A percentile compares a stretch with the other conserved stretches of the same genome.
These are phyloP conservation scores for Cystoisospora suis DNA, from an alignment of 169 alveolate genomes.

Conservation along the genomic window DNA sequence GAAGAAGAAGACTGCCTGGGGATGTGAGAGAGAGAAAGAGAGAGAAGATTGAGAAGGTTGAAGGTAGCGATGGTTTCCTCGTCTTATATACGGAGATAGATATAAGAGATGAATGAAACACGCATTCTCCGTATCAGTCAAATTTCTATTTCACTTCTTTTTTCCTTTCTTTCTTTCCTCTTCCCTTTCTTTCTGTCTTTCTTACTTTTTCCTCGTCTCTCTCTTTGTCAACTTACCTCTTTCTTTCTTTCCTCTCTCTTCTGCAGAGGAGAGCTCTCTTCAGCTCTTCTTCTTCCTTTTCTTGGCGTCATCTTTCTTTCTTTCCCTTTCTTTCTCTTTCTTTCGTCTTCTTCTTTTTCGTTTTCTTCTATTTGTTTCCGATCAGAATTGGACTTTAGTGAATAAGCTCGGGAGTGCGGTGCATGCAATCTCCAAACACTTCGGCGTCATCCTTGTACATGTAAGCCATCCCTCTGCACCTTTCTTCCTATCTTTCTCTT, in stretches of 20 bases:
- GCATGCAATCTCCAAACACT: background rate
- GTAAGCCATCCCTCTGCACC: no score
- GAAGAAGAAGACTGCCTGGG: no score
- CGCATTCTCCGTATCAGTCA: background rate
- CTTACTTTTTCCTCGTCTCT: background rate
- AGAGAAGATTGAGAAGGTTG: no score
- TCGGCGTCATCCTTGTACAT: conserved; percentile 33
- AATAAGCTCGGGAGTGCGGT: conserved; percentile 2
- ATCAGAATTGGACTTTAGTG: conserved; percentile 25
- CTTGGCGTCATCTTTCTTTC: background rate
- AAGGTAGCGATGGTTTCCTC: no score
- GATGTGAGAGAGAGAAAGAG: no score
- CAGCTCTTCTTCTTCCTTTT: no score
- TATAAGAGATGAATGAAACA: no score
- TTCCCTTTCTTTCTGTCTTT: background rate
- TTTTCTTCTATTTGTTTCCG: background rate
- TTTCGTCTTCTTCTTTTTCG: background rate
- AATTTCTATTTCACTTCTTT: background rate
- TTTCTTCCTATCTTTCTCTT: no score
- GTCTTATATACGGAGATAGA: no score
- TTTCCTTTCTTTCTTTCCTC: background rate
- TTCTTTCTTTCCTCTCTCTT: background rate
- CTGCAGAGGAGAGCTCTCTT: background rate
- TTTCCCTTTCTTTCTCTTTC: background rate
- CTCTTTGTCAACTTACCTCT: background rate